Conservation (phyloP, 495 filamentous ascomycete genomes). For the Margaritispora aquatica region DNA sequence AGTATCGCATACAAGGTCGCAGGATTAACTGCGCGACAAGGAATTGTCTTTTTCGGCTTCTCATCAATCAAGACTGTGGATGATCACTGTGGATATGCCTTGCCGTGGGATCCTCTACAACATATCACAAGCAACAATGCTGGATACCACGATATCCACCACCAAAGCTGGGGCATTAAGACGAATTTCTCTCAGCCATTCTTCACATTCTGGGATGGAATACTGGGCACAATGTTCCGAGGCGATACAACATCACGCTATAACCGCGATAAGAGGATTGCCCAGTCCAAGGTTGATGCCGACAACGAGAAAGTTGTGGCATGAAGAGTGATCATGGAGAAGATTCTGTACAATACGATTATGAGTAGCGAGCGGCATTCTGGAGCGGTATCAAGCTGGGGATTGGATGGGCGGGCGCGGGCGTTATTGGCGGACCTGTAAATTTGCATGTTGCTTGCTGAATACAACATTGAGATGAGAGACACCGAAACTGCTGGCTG, state of each 20-base stretch:
- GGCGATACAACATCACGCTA: constrained; percentile 33
- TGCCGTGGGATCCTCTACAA: constrained; percentile 94
- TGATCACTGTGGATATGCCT: constrained; percentile 92
- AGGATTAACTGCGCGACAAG: constrained; percentile 70
- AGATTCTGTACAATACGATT: constrained; percentile 12
- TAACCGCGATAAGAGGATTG: constrained; percentile 22
- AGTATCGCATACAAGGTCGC: constrained; percentile 72
- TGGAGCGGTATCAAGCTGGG: background rate
- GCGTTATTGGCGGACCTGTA: background rate
- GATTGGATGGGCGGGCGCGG: background rate
- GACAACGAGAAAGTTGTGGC: constrained; percentile 18
- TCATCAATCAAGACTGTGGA: constrained; percentile 94
- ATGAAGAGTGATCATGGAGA: background rate
- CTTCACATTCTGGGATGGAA: constrained; percentile 78
- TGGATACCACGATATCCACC: constrained; percentile 93
- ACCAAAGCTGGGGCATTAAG: constrained; percentile 99
- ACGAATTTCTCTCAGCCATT: constrained; percentile 71
- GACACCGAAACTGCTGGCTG: background rate
- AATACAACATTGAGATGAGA: background rate
- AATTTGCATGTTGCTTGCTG: background rate
- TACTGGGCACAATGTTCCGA: constrained; percentile 67
- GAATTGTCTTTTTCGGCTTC: constrained; percentile 77
- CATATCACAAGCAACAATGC: constrained; percentile 88
- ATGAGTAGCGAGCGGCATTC: background rate
- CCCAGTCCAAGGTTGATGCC: constrained; percentile 26